Evolutionary conservation across 2,329 filamentous ascomycete species (phyloP).

Genomic region (Rasamsonia emersonii): DNA sequence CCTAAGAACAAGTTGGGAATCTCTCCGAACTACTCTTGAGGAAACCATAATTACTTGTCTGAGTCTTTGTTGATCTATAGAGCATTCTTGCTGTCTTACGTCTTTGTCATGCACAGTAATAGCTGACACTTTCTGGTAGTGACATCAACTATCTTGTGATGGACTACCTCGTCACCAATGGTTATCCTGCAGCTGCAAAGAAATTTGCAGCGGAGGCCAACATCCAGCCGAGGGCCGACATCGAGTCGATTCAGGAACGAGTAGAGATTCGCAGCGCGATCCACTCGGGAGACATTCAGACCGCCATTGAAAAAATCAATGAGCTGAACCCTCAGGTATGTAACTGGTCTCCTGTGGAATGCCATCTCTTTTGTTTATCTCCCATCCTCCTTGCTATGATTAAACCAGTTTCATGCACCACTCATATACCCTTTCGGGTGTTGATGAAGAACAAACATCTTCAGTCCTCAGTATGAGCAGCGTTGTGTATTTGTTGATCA

Average conservation of each 20-base stretch:
- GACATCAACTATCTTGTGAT: conserved; percentile 93
- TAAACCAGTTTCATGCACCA: conserved; percentile 99
- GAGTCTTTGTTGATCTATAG: conserved; percentile 31
- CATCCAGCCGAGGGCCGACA: conserved; percentile 62
- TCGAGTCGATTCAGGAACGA: conserved; percentile 64
- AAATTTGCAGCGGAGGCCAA: conserved; percentile 95
- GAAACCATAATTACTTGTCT: conserved; percentile 82
- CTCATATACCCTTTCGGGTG: conserved; percentile 81
- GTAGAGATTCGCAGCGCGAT: conserved; percentile 81
- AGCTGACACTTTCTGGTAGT: conserved; percentile 44
- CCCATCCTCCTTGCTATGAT: conserved; percentile 61
- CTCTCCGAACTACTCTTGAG: conserved; percentile 96
- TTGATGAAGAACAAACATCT: conserved; percentile 78
- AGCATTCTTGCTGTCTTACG: conserved; percentile 1
- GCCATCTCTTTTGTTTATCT: conserved; percentile 9
- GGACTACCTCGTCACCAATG: conserved; percentile 94
- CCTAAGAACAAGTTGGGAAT: conserved; percentile 95
- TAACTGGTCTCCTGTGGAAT: conserved; percentile 9
- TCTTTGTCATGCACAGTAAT: conserved; percentile 7
- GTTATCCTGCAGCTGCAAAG: conserved; percentile 83
- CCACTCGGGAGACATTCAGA: conserved; percentile 73
- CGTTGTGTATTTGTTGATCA: conserved; percentile 15
- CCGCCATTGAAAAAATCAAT: conserved; percentile 79
- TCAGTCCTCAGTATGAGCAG: conserved; percentile 82
- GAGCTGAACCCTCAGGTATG: conserved; percentile 86